Percentiles rank a stretch among this genome's conserved stretches.
phyloP scores from a whole-genome alignment of 1,284 basidiomycete species.

The Meira miltonrushii region DNA sequence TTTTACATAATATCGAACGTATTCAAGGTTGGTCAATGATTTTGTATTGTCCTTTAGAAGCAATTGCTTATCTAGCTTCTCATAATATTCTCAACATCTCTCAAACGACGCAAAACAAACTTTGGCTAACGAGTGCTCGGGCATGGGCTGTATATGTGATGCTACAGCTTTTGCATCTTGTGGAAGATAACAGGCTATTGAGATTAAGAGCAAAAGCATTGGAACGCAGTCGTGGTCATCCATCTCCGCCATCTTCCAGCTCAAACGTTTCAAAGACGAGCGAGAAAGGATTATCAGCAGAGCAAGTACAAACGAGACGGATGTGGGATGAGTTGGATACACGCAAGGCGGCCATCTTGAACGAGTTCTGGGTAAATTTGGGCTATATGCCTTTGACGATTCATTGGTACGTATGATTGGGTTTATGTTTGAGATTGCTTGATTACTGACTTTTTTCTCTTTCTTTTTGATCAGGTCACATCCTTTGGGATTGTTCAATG shows the following conservation, averaged over 20 bases:
- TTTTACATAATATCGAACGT: constrained; percentile 48
- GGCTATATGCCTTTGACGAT: constrained; percentile 73
- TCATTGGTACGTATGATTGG: constrained; percentile 64
- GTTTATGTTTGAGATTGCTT: neutral
- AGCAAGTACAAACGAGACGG: constrained; percentile 39
- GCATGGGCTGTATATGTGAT: constrained; percentile 50
- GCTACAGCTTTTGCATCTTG: constrained; percentile 46
- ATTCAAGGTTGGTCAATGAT: constrained; percentile 52
- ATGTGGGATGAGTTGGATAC: constrained; percentile 52
- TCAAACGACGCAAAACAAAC: constrained; percentile 26
- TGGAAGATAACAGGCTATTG: constrained; percentile 50
- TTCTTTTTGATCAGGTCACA: constrained; percentile 18
- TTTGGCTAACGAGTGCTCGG: constrained; percentile 41
- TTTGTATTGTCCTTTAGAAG: constrained; percentile 50
- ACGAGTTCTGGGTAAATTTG: constrained; percentile 68
- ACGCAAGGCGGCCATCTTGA: constrained; percentile 66
- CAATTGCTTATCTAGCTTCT: constrained; percentile 45
- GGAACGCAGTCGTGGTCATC: constrained; percentile 45
- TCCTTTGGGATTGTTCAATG: constrained; percentile 34
- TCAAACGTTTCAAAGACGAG: constrained; percentile 20
- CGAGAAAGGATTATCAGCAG: constrained; percentile 21
- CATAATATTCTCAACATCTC: constrained; percentile 44
- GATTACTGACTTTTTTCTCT: neutral
- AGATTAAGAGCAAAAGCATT: constrained; percentile 45
- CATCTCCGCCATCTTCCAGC: constrained; percentile 24